phyloP scores from a whole-genome alignment of 768 basidiomycete genomes.

The Russula compacta region DNA sequence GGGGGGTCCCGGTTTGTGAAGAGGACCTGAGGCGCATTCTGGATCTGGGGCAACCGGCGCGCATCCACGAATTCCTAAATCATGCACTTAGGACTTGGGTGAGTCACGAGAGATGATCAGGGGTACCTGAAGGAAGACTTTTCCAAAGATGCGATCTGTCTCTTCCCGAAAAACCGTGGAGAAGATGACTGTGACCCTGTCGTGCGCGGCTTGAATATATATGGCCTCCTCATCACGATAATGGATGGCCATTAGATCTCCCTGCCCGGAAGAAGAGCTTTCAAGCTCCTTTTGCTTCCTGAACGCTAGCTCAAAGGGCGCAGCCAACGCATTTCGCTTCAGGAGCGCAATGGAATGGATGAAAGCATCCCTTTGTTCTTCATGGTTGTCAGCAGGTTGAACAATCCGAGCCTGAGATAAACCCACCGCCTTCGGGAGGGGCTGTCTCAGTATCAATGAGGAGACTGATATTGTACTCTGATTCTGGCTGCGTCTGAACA shows the following conservation, averaged over 20 bases:
- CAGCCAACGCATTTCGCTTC: constrained; percentile 90
- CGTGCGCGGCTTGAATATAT: constrained; percentile 84
- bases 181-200: constrained; percentile 97
- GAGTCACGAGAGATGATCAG: not conserved
- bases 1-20: constrained; percentile 94
- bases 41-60: constrained; percentile 83
- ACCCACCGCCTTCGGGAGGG: constrained; percentile 71
- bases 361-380: constrained; percentile 74
- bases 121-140: constrained; percentile 90
- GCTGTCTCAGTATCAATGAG: constrained; percentile 80
- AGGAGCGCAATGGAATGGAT: constrained; percentile 75
- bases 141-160: constrained; percentile 93
- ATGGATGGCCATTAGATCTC: constrained; percentile 85
- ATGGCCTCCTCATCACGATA: constrained; percentile 98
- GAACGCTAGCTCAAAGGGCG: constrained; percentile 90
- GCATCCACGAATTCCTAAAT: constrained; percentile 96
- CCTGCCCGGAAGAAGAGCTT: constrained; percentile 50
- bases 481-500: constrained; percentile 59
- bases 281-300: constrained; percentile 77
- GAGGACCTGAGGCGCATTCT: constrained; percentile 94
- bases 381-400: not conserved
- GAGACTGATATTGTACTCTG: constrained; percentile 84
- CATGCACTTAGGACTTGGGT: not conserved
- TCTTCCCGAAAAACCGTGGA: constrained; percentile 96
- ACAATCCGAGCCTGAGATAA: not conserved